Percentiles rank a stretch among this genome's conserved stretches.
Evolutionary conservation across 345 rosid genomes (phyloP).

Genomic region (Gossypioides kirkii): DNA sequence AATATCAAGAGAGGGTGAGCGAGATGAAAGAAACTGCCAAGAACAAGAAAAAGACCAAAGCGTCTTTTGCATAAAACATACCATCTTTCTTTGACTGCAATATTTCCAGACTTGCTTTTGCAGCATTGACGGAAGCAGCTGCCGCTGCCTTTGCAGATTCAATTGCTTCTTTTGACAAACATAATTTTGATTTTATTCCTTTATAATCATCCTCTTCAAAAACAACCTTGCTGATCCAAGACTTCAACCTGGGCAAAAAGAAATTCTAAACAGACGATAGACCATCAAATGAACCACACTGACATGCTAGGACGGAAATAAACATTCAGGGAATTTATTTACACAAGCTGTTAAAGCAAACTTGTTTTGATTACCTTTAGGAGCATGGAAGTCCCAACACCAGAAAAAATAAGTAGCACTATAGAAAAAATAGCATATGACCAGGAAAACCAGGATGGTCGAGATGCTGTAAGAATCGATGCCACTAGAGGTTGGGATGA

Average conservation of each 20-base stretch:
- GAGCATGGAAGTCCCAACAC: slow-evolving; percentile 16
- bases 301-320: not conserved
- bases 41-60: not conserved
- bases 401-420: slow-evolving; percentile 20
- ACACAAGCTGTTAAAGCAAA: not conserved
- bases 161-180: slow-evolving; percentile 13
- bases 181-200: slow-evolving; percentile 8
- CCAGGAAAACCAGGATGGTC: slow-evolving; percentile 18
- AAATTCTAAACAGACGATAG: slow-evolving; percentile 19
- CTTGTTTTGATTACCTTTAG: slow-evolving; percentile 20
- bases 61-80: not conserved
- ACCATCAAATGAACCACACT: slow-evolving; percentile 6
- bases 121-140: slow-evolving; percentile 14
- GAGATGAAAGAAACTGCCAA: not conserved
- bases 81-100: slow-evolving; percentile 23
- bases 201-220: slow-evolving; percentile 15
- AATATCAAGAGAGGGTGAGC: not conserved
- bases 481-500: slow-evolving; percentile 3
- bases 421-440: slow-evolving; percentile 12
- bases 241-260: slow-evolving; percentile 26
- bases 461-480: slow-evolving; percentile 7
- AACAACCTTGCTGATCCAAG: slow-evolving; percentile 24
- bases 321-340: not conserved
- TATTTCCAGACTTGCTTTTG: slow-evolving; percentile 23
- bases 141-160: slow-evolving; percentile 22